Evolutionary conservation across 2,329 filamentous ascomycete genomes (phyloP).

Genomic region (Alternaria consortialis): DNA sequence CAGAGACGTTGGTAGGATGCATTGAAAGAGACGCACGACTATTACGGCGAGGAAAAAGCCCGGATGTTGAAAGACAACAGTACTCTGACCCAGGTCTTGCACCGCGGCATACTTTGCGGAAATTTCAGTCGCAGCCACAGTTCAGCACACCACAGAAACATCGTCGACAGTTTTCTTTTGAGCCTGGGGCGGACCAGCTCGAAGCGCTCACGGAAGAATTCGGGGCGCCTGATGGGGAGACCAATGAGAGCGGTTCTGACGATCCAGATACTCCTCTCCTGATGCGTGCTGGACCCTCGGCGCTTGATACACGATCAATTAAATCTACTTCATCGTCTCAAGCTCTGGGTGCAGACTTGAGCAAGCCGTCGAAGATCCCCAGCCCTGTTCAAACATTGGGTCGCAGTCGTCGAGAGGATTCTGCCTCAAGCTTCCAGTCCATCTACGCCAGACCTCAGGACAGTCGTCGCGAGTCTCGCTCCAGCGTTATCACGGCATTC

Average conservation of each 20-base stretch:
- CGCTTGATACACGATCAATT: background rate
- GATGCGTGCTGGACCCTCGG: background rate
- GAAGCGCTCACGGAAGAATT: slow-evolving; percentile 27
- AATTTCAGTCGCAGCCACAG: slow-evolving; percentile 30
- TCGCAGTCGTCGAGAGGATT: slow-evolving; percentile 50
- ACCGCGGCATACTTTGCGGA: slow-evolving; percentile 12
- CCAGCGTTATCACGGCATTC: slow-evolving; percentile 43
- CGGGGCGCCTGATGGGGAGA: slow-evolving; percentile 10
- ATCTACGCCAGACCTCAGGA: slow-evolving; percentile 29
- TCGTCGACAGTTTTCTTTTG: slow-evolving; percentile 55
- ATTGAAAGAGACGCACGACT: background rate
- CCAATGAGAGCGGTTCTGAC: slow-evolving; percentile 14
- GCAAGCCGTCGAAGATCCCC: slow-evolving; percentile 53
- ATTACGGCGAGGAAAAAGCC: background rate
- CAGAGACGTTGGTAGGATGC: background rate
- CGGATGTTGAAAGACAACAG: background rate
- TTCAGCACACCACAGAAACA: slow-evolving; percentile 28
- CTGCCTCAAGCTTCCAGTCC: slow-evolving; percentile 50
- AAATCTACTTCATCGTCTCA: slow-evolving; percentile 3
- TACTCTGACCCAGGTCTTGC: background rate
- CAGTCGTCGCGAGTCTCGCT: slow-evolving; percentile 38
- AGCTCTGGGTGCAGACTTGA: slow-evolving; percentile 17
- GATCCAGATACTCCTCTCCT: slow-evolving; percentile 10
- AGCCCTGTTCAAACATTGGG: slow-evolving; percentile 52
- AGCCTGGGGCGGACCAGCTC: slow-evolving; percentile 53